Percentiles rank a stretch among this genome's conserved stretches.
phyloP scores from a whole-genome alignment of 495 filamentous ascomycete genomes.

The Aspergillus kassunensis region DNA sequence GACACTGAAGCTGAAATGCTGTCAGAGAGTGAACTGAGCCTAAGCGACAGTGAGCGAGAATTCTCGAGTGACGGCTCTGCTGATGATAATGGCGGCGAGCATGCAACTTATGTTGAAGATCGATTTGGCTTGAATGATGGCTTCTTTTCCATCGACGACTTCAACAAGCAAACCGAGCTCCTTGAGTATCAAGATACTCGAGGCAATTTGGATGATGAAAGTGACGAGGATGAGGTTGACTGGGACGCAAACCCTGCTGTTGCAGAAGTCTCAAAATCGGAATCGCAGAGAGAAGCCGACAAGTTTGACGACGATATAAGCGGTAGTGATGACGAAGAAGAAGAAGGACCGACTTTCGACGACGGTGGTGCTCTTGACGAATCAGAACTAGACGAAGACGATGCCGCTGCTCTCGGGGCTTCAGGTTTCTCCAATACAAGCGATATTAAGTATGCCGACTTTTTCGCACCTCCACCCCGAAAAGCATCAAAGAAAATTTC shows the following conservation, averaged over 20 bases:
- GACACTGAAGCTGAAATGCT: slow-evolving; percentile 11
- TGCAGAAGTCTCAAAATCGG: slow-evolving; percentile 17
- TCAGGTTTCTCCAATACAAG: slow-evolving; percentile 68
- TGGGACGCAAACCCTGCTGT: slow-evolving; percentile 71
- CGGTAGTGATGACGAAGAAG: slow-evolving; percentile 66
- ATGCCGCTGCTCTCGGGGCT: slow-evolving; percentile 40
- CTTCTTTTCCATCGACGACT: slow-evolving; percentile 97
- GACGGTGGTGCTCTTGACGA: slow-evolving; percentile 60
- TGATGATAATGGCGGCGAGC: slow-evolving; percentile 33
- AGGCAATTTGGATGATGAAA: slow-evolving; percentile 61
- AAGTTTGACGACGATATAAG: slow-evolving; percentile 35
- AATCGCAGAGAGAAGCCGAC: slow-evolving; percentile 8
- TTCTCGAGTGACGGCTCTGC: slow-evolving; percentile 17
- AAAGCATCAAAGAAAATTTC: slow-evolving; percentile 55
- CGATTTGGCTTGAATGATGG: slow-evolving; percentile 79
- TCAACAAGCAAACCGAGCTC: slow-evolving; percentile 87
- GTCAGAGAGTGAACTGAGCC: slow-evolving; percentile 9
- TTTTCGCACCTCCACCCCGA: slow-evolving; percentile 78
- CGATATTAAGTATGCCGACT: slow-evolving; percentile 80
- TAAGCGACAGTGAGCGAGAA: slow-evolving; percentile 16
- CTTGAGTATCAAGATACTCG: slow-evolving; percentile 76
- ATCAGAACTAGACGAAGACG: slow-evolving; percentile 53
- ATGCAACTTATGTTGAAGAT: slow-evolving; percentile 51
- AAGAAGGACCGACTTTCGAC: slow-evolving; percentile 73
- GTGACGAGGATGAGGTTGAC: slow-evolving; percentile 80